Conservation (phyloP, 1,284 basidiomycete genomes). For the Cryptococcus jaspeensis region DNA sequence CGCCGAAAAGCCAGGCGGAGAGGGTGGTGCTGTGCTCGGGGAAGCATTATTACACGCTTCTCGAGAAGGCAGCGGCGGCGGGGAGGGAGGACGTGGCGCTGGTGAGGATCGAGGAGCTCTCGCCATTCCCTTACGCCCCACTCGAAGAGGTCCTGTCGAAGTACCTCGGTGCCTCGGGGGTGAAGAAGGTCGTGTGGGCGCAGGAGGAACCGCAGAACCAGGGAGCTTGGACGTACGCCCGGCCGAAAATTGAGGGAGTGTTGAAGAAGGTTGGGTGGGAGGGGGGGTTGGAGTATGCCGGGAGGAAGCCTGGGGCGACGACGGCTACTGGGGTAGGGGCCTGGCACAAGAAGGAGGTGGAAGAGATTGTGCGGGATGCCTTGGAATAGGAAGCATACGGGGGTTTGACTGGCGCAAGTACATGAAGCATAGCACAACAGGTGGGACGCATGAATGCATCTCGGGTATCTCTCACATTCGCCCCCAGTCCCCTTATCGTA, state of each 20-base stretch:
- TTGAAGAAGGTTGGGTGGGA: constrained; percentile 50
- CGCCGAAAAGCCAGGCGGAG: constrained; percentile 38
- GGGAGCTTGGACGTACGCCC: constrained; percentile 71
- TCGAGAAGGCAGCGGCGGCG: constrained; percentile 60
- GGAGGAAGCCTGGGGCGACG: constrained; percentile 68
- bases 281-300: constrained; percentile 58
- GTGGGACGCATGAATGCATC: too few relatives aligned
- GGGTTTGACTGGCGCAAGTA: too few relatives aligned
- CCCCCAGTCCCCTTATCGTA: too few relatives aligned
- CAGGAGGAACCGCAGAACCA: constrained; percentile 88
- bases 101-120: constrained; percentile 76
- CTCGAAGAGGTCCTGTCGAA: constrained; percentile 56
- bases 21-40: constrained; percentile 59
- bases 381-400: constrained; percentile 21
- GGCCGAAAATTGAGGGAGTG: constrained; percentile 59
- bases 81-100: constrained; percentile 60
- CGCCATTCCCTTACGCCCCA: constrained; percentile 73
- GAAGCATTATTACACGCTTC: constrained; percentile 82
- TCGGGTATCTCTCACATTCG: too few relatives aligned
- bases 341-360: constrained; percentile 66
- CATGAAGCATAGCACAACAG: not conserved
- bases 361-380: constrained; percentile 59
- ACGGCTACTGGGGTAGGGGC: constrained; percentile 75
- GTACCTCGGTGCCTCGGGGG: constrained; percentile 51
- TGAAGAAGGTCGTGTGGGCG: constrained; percentile 61